Evolutionary conservation across 2,329 filamentous ascomycete species (phyloP).

Genomic region (Rutstroemia sp.): DNA sequence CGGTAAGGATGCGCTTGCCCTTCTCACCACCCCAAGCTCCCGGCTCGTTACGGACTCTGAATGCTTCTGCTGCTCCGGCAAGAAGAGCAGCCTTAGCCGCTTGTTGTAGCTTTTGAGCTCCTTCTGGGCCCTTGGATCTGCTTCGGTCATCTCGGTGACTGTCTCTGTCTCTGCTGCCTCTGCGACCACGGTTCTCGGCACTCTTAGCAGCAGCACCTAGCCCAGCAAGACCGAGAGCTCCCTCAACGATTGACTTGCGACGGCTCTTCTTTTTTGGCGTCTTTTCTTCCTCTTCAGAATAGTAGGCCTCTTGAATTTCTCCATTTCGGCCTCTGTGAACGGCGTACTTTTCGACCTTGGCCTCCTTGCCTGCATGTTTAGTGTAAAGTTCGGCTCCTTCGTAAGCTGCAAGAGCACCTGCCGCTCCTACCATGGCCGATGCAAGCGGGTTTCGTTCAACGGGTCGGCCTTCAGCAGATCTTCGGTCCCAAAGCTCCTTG

Average conservation of each 20-base stretch:
- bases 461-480: conserved; percentile 41
- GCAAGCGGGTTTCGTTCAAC: conserved; percentile 50
- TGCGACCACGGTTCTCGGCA: conserved; percentile 30
- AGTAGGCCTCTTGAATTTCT: conserved; percentile 46
- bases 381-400: conserved; percentile 56
- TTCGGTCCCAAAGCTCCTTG: conserved; percentile 59
- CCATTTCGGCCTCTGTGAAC: conserved; percentile 49
- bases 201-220: conserved; percentile 49
- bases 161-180: conserved; percentile 33
- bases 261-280: conserved; percentile 43
- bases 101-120: conserved; percentile 63
- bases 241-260: conserved; percentile 58
- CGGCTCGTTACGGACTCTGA: conserved; percentile 80
- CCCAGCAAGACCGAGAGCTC: conserved; percentile 53
- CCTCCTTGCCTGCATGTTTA: conserved; percentile 37
- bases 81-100: conserved; percentile 86
- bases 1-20: conserved; percentile 84
- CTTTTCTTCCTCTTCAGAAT: conserved; percentile 44
- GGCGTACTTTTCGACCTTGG: conserved; percentile 45
- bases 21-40: conserved; percentile 88
- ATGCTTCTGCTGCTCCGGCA: conserved; percentile 86
- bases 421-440: conserved; percentile 54
- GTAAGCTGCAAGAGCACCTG: conserved; percentile 57
- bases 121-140: conserved; percentile 43
- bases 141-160: no score